Evolutionary conservation across 1,139 yeast genomes (phyloP).

Genomic region (Protomyces macrosporus): DNA sequence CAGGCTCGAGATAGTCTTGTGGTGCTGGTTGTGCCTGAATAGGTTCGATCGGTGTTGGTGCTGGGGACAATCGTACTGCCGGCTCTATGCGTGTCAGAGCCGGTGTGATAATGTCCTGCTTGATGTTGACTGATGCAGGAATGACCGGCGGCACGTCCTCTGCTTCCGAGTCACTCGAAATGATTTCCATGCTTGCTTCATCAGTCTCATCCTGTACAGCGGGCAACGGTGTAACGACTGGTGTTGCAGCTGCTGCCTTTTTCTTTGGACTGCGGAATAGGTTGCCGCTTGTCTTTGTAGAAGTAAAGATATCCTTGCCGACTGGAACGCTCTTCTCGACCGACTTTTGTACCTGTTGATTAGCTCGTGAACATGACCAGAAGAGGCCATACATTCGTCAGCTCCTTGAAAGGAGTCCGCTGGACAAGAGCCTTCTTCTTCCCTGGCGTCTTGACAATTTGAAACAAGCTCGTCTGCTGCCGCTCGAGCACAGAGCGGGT

Average conservation of each 20-base stretch:
- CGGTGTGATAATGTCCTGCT: too few relatives aligned
- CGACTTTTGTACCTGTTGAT: too few relatives aligned
- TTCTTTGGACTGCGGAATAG: background rate
- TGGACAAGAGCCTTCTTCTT: background rate
- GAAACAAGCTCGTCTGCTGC: background rate
- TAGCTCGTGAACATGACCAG: too few relatives aligned
- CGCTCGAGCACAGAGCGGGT: background rate
- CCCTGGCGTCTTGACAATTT: background rate
- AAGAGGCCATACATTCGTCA: background rate
- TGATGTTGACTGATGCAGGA: too few relatives aligned
- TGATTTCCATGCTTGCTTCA: background rate
- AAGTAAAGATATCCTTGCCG: too few relatives aligned
- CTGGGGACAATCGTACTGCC: background rate
- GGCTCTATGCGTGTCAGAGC: too few relatives aligned
- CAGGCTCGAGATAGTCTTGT: constrained; percentile 15
- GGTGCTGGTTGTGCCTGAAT: background rate
- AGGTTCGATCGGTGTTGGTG: background rate
- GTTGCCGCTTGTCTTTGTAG: too few relatives aligned
- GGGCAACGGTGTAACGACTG: background rate
- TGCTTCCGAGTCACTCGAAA: background rate
- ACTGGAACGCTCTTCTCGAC: too few relatives aligned
- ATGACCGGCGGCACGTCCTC: too few relatives aligned
- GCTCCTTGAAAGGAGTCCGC: background rate
- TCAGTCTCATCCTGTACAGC: background rate
- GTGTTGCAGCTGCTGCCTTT: background rate